phyloP scores from a whole-genome alignment of 108 stramenopile species.

The Pseudonitzschia multiseries region DNA sequence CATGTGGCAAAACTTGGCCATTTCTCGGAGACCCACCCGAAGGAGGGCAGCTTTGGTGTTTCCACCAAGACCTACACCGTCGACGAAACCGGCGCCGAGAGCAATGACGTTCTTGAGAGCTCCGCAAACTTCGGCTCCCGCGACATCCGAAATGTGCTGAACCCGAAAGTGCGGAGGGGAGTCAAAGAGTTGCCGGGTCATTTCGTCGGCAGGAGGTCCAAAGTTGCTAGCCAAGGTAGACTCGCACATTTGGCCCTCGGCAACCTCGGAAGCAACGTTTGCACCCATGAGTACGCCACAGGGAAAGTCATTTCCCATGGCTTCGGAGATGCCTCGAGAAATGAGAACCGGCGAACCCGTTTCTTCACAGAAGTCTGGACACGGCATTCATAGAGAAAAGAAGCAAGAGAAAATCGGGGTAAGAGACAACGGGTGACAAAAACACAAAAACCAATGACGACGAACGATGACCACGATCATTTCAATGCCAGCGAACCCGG shows the following conservation, averaged over 20 bases:
- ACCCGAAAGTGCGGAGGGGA: constrained; percentile 82
- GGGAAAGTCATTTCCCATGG: constrained; percentile 71
- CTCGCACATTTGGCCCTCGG: constrained; percentile 91
- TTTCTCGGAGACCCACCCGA: constrained; percentile 89
- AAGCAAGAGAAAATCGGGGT: background rate
- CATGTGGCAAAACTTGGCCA: constrained; percentile 86
- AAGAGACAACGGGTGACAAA: constrained; percentile 7
- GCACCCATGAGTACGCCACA: constrained; percentile 98
- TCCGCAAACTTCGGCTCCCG: constrained; percentile 93
- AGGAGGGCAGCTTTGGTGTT: constrained; percentile 98
- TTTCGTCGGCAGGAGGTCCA: constrained; percentile 66
- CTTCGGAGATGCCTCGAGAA: constrained; percentile 67
- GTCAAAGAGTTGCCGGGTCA: constrained; percentile 79
- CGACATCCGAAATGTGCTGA: constrained; percentile 80
- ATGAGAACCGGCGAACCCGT: constrained; percentile 74
- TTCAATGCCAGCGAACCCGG: background rate
- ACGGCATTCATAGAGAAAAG: background rate
- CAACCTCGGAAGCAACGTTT: constrained; percentile 95
- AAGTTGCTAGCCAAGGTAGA: constrained; percentile 92
- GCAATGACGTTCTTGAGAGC: constrained; percentile 98
- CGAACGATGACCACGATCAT: background rate
- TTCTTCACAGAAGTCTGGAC: constrained; percentile 61
- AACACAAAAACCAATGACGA: background rate
- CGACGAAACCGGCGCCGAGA: constrained; percentile 94
- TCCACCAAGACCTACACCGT: constrained; percentile 82